Percentiles rank a stretch among this genome's conserved stretches.
Conservation (phyloP, 73 alveolate genomes). For the Paramecium sonneborni region DNA sequence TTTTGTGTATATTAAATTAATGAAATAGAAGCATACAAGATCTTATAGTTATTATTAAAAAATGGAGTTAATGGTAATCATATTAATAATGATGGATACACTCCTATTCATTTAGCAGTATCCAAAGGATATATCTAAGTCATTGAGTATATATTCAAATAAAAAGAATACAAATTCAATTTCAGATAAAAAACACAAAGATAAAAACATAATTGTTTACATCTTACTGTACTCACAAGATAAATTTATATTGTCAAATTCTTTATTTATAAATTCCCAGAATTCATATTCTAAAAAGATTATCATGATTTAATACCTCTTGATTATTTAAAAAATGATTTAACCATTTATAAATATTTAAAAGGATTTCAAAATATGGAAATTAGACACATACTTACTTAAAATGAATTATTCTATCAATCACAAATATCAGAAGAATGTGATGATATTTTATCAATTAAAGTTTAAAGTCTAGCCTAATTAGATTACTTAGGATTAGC, state of each 20-base stretch:
- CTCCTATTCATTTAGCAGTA: conserved; percentile 44
- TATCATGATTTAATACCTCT: conserved; percentile 9
- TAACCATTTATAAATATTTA: conserved; percentile 25
- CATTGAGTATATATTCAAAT: background rate
- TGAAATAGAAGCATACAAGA: conserved; percentile 34
- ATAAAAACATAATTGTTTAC: background rate
- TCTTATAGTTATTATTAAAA: background rate
- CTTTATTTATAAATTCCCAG: background rate
- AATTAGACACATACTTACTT: background rate
- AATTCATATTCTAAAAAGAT: background rate
- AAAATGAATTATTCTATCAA: background rate
- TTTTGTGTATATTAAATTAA: background rate
- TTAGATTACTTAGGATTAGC: background rate
- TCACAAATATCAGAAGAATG: background rate
- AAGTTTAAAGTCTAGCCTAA: background rate
- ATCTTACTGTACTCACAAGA: conserved; percentile 22
- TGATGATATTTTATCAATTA: background rate
- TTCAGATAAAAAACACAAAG: background rate
- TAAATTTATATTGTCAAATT: background rate
- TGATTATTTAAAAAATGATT: conserved; percentile 40
- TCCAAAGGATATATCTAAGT: background rate
- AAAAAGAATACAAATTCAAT: conserved; percentile 3
- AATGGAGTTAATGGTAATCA: conserved; percentile 26
- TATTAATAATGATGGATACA: background rate
- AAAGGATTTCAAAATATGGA: background rate